Base-by-base conservation (phyloP, 495 filamentous ascomycete genomes). In the Penicillium cosmopolitanum region DNA sequence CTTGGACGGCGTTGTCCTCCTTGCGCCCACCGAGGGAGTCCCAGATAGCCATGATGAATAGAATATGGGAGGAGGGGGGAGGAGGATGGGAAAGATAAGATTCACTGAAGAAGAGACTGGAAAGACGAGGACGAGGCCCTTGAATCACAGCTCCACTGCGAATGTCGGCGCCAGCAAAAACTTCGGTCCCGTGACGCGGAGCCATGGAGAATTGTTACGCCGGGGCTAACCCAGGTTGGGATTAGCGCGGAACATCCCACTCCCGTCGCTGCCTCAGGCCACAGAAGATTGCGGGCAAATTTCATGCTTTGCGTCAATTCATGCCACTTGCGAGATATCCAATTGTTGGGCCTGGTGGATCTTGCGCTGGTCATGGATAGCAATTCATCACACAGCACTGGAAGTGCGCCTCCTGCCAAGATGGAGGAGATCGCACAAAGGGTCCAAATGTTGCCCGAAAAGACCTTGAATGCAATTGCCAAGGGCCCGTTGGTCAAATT, bases 21-120 rank as follows among this genome's bases (percentile, higher is more conserved):
- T 92, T 96, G 74, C 87, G 87, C 64, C 93, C 93, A 16, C 90
- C 88, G 69, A 97, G 78, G 44, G 88, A 86, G 71, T 96, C 91
- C 93, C 93, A 97, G 72, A 95, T 84, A 25, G 87, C 83, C 90
- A 91, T 91, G 58, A 57, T 79, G 70, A 64, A 44, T 4, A 18
- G n/a, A 44, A 18, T 7, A 36, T 54, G 40, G 31, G 50, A 19
- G 51, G 53, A 44, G 51, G 51, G 18, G 11, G 47, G 18, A 38
- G 33, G 21, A 31, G 28, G 28, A 31, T 31, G 28, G 28, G 28
- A 31, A 38, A 53, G 56, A 65, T 65, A 60, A 65, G 66, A 66
- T 61, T 67, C 70, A 58, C 43, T 64, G 67, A 53, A 61, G 62
- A 58, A 50, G 36, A 40, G 36, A 40, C 36, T 16, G 12, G 36